Conservation (phyloP, 139 green algal genomes). For the Deuterostichococcus epilithicus region DNA sequence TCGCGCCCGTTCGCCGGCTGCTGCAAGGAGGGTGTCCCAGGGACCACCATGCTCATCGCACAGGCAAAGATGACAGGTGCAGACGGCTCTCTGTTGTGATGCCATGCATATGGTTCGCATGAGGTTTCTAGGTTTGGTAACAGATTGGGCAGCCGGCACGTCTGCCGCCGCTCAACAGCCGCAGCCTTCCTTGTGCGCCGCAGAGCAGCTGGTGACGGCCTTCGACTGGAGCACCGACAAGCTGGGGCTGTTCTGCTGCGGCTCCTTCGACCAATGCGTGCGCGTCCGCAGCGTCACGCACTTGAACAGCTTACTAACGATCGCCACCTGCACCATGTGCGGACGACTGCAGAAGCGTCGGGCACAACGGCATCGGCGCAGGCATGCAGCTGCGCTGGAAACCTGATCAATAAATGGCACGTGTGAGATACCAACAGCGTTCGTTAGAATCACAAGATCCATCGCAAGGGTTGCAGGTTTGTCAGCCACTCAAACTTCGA, state of each 20-base stretch:
- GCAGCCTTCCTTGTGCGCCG: conserved; percentile 16
- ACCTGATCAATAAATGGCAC: no score
- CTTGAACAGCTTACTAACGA: neutral
- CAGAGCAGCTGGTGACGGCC: conserved; percentile 67
- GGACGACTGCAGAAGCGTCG: no score
- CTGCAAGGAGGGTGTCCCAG: neutral
- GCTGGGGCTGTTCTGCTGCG: conserved; percentile 72
- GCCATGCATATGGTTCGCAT: neutral
- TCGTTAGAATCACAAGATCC: no score
- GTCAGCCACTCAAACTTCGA: no score
- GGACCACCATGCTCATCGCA: neutral
- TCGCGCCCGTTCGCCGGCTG: conserved; percentile 41
- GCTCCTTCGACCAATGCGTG: conserved; percentile 81
- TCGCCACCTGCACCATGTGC: no score
- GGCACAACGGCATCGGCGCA: no score
- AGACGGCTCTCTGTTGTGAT: no score
- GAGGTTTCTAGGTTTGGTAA: neutral
- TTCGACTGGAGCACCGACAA: conserved; percentile 88
- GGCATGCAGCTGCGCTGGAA: no score
- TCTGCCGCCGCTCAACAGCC: neutral
- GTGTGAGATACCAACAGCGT: no score
- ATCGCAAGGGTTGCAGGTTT: no score
- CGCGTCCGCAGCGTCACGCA: conserved; percentile 74
- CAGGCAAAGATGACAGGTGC: neutral
- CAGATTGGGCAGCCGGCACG: neutral